Base-by-base conservation (phyloP, 805 yeast genomes). In the Torulaspora franciscae region DNA sequence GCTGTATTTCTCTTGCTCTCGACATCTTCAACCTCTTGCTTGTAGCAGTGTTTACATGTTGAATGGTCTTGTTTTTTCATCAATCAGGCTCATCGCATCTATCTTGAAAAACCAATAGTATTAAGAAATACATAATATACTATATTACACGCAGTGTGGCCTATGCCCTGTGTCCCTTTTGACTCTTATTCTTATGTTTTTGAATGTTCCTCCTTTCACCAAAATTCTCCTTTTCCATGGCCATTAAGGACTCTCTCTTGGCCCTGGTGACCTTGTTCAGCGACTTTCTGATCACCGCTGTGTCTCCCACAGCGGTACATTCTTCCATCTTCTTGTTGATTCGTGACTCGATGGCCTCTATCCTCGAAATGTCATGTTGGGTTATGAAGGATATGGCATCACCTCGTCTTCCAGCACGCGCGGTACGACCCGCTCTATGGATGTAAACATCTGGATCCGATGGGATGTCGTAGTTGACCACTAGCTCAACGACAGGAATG, bases 351-450 rank as follows among this genome's bases (percentile, higher is more conserved):
- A 93, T 91, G 6, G 91, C 82, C 49, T 84, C 76, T 5, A 93
- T 75, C 57, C 98, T 75, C 22, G 73, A 75, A 10, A 93, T 81
- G 61, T 91, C 99, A 47, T 83, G 79, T 56, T 90, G 96, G 1
- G 95, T 79, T 3, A 93, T 84, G 47, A 93, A 74, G 10, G 93
- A 79, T 1, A 93, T 71, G 6, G 95, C 77, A 51, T 80, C 87
- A 68, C 99, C 99, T 40, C 71, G 68, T 56, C 95, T 75, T 2
- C 98, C 98, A 2, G 98, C 98, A 76, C 99, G 85, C 7, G 98
- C 99, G 9, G 99, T 91, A 79, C 99, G 86, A 71, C 99, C 99
- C 8, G 91, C 95, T 65, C 99, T 75, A 68, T 93, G 99, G 43
- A 93, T 89, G 58, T 87, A 93, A 51, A 93, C 96, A 59, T 93